These are phyloP conservation scores for Metschnikowia anglica DNA, from an alignment of 805 yeast genomes.

Conservation along the genomic window DNA sequence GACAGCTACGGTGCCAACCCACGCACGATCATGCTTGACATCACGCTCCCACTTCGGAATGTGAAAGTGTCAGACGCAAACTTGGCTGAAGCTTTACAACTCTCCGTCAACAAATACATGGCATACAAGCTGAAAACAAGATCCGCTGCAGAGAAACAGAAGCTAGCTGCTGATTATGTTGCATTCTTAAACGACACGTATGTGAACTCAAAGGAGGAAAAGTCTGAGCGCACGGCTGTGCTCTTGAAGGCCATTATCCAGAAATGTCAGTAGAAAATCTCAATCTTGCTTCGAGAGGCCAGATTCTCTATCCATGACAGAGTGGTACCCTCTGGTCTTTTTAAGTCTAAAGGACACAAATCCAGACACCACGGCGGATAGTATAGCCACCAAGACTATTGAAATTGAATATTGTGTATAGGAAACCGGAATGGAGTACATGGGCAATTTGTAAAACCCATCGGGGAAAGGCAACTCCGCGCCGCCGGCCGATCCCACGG, in stretches of 20 bases:
- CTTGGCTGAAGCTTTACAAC: slow-evolving; percentile 62
- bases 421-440: slow-evolving; percentile 28
- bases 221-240: slow-evolving; percentile 28
- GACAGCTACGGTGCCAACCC: slow-evolving; percentile 38
- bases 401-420: slow-evolving; percentile 22
- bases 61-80: slow-evolving; percentile 35
- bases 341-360: slow-evolving; percentile 27
- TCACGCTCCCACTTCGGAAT: slow-evolving; percentile 67
- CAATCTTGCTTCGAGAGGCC: slow-evolving; percentile 24
- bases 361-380: slow-evolving; percentile 26
- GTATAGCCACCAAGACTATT: slow-evolving; percentile 23
- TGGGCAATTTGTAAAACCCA: slow-evolving; percentile 42
- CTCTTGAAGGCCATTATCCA: slow-evolving; percentile 42
- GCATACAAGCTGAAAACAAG: slow-evolving; percentile 53
- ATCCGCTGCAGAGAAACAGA: slow-evolving; percentile 29
- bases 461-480: slow-evolving; percentile 35
- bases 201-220: slow-evolving; percentile 21
- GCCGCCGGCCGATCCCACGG: slow-evolving; percentile 18
- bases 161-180: slow-evolving; percentile 32
- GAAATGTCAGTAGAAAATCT: slow-evolving; percentile 27
- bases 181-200: slow-evolving; percentile 28
- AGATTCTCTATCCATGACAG: slow-evolving; percentile 27
- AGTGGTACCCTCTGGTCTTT: slow-evolving; percentile 21
- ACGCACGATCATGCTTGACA: slow-evolving; percentile 50
- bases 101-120: slow-evolving; percentile 66